A percentile compares a stretch with the other conserved stretches of the same genome.
These are phyloP conservation scores for Conticribra guillardii DNA, from an alignment of 108 stramenopile genomes.

Conservation along the genomic window DNA sequence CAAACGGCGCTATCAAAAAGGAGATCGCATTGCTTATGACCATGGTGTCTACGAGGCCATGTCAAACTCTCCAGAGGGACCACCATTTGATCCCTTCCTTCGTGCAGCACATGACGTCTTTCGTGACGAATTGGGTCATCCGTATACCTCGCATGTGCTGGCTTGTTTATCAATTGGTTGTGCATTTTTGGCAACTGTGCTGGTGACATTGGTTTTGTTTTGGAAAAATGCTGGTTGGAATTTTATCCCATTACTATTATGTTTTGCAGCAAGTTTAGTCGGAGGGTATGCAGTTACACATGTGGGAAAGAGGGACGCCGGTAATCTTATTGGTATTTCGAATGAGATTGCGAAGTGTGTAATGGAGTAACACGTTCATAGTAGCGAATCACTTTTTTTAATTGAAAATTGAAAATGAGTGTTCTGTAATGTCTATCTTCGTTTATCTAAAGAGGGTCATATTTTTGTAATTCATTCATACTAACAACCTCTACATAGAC, in stretches of 20 bases:
- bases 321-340: slow-evolving; percentile 6
- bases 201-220: slow-evolving; percentile 33
- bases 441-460: too few relatives aligned
- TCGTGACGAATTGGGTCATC: slow-evolving; percentile 73
- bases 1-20: slow-evolving; percentile 72
- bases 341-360: slow-evolving; percentile 8
- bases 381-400: too few relatives aligned
- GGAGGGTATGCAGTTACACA: slow-evolving; percentile 27
- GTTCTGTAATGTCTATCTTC: too few relatives aligned
- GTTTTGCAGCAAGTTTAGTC: slow-evolving; percentile 27
- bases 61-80: slow-evolving; percentile 70
- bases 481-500: too few relatives aligned
- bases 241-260: slow-evolving; percentile 33
- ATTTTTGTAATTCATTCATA: too few relatives aligned
- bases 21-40: slow-evolving; percentile 55
- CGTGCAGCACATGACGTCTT: slow-evolving; percentile 69
- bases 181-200: slow-evolving; percentile 33
- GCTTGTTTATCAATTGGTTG: slow-evolving; percentile 50
- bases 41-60: slow-evolving; percentile 61
- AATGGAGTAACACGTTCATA: too few relatives aligned
- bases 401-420: too few relatives aligned
- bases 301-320: slow-evolving; percentile 15
- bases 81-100: slow-evolving; percentile 68
- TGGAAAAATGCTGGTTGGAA: slow-evolving; percentile 42
- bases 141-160: slow-evolving; percentile 59